phyloP scores from a whole-genome alignment of 2,329 filamentous ascomycete species.

The Cordyceps farinosa region DNA sequence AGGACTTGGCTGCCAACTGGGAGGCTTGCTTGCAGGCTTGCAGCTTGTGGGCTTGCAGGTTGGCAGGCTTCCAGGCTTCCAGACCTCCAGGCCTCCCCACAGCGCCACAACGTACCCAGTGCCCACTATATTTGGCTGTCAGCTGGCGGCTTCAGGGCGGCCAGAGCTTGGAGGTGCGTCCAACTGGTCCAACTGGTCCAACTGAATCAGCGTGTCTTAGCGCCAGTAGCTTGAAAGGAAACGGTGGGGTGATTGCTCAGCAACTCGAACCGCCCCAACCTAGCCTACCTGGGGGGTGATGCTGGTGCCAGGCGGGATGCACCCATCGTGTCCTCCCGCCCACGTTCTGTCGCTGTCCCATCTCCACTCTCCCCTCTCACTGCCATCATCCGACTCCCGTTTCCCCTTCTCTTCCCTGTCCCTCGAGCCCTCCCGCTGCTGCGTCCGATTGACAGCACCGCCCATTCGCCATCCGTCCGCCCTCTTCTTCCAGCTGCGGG shows the following conservation, averaged over 20 bases:
- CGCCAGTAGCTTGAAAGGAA: neutral
- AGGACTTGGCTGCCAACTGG: neutral
- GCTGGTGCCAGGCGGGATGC: neutral
- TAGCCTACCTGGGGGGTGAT: too few species aligned
- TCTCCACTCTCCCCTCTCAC: conserved; percentile 16
- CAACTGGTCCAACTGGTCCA: neutral
- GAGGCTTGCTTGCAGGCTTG: too few species aligned
- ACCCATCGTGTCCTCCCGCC: neutral
- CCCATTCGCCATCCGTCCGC: neutral
- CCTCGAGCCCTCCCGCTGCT: neutral
- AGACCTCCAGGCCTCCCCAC: too few species aligned
- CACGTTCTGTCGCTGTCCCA: neutral
- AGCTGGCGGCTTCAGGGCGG: neutral
- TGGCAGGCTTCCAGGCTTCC: neutral
- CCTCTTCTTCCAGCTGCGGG: neutral
- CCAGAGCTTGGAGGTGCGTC: neutral
- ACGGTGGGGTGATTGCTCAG: conserved; percentile 3
- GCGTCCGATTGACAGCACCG: neutral
- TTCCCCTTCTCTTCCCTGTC: conserved; percentile 16
- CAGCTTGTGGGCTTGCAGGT: too few species aligned
- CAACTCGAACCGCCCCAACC: neutral
- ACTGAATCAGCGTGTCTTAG: neutral
- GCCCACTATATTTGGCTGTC: neutral
- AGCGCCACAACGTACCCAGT: neutral
- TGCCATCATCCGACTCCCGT: conserved; percentile 12